Percentiles rank a stretch among this genome's conserved stretches.
These are phyloP conservation scores for Ophiostoma novo-ulmi DNA, from an alignment of 2,329 filamentous ascomycete genomes.

Conservation along the genomic window DNA sequence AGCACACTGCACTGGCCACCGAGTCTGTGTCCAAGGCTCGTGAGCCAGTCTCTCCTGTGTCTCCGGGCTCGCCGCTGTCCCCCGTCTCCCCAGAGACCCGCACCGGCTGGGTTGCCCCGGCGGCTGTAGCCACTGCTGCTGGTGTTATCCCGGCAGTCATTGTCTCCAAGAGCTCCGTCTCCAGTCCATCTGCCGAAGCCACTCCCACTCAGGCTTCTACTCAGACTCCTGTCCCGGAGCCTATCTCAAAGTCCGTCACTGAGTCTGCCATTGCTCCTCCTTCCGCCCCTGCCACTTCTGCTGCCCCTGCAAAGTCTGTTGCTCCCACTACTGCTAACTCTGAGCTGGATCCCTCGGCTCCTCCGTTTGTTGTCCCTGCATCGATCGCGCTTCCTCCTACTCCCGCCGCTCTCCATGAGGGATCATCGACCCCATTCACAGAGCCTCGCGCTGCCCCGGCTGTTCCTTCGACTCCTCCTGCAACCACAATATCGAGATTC, in stretches of 20 bases:
- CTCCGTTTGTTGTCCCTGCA: neutral
- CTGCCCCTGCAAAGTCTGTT: neutral
- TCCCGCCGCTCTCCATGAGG: neutral
- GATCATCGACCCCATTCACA: neutral
- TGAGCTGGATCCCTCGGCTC: neutral
- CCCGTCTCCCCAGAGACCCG: neutral
- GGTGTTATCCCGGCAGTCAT: neutral
- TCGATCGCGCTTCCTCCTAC: neutral
- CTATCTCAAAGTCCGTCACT: neutral
- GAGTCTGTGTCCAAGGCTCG: neutral
- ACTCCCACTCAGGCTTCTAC: neutral
- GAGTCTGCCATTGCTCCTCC: neutral
- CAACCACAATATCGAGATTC: neutral
- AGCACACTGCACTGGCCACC: neutral
- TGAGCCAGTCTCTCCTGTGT: neutral
- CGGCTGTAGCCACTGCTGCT: neutral
- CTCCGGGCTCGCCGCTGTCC: neutral
- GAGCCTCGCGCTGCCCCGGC: constrained; percentile 7
- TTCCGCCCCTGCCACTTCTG: neutral
- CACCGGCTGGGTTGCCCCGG: neutral
- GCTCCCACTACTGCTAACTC: neutral
- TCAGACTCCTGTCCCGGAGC: neutral
- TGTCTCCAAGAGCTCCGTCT: neutral
- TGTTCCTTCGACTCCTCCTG: neutral
- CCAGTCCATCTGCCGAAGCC: neutral